Base-by-base conservation (phyloP, 1,284 basidiomycete genomes). In the Moesziomyces parantarcticus region DNA sequence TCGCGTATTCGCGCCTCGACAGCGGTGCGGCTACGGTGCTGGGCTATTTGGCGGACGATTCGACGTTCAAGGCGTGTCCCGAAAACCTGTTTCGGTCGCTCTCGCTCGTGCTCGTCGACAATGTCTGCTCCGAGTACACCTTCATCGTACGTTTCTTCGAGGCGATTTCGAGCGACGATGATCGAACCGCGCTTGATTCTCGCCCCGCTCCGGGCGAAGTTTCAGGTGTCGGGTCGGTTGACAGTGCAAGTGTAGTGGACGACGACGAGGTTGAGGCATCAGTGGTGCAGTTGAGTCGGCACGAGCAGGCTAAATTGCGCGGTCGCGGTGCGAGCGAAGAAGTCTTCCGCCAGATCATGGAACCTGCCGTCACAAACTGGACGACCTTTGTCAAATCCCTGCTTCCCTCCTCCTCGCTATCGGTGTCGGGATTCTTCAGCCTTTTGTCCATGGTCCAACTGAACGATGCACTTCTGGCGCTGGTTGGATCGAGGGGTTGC, bases 101-200 rank as follows among this genome's bases (percentile, higher is more conserved):
- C 5, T 54, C 73, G 18, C 60, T 83, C 39, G 79, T 81, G 13
- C 45, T 83, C 42, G 34, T 79, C 21, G 82, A 83, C 49, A 83
- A 82, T 47, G 79, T 75, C 2, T 81, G 79, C 50, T 76, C 78
- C 14, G 82, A 83, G 57, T 83, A 78, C 42, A 68, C 73, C 0
- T 83, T 83, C 51, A 51, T 83, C 13, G 78, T 78, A 5, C 61
- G 81, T 10, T 83, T 81, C 69, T 82, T 83, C 36, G 75, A 80
- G 26, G 53, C 52, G 5, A 26, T 58, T 18, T 43, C 26, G 0
- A 16, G 21, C 2, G 48, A 66, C 2, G 44, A 50, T 2, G 58
- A 57, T 11, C 16, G n/a, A n/a, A 32, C 11, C 29, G 5, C 5
- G n/a, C 29, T 29, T 11, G 6, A 29, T 11, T 10, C 26, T 9